Evolutionary conservation across 805 yeast genomes (phyloP), one percentile per base, ranked within the genome.

Genomic region (Sugiyamaella smithiae): DNA sequence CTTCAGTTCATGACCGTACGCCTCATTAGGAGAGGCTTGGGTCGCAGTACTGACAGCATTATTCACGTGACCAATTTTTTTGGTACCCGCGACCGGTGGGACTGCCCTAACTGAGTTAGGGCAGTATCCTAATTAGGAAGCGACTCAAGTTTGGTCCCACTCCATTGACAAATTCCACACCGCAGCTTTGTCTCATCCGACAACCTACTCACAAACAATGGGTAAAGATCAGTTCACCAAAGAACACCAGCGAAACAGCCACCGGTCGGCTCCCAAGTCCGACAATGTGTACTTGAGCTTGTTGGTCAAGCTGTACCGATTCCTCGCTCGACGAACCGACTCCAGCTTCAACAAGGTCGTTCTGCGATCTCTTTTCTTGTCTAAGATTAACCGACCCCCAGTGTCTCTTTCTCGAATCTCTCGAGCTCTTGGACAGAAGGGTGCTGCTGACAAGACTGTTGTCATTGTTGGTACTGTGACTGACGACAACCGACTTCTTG

Each of bases 261-360:
- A 88, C 88, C 89, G 99, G 81, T 78, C 85, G 73, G 97, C 97
- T 77, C 99, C 99, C 80, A 88, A 88, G 83, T 91, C 98, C 64
- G 96, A 93, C 80, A 93, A 93, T 75, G 97, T 90, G 79, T 93
- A 93, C 97, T 82, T 93, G 80, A 86, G 85, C 78, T 78, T 93
- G 73, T 85, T 93, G 78, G 98, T 91, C 76, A 91, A 91, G 85
- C 82, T 93, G 69, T 93, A 90, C 88, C 77, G 97, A 73, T 93
- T 88, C 95, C 84, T 93, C 78, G 96, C 98, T 80, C 97, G 99
- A 81, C 97, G 99, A 81, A 91, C 98, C 69, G 97, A 90, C 75
- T 57, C 75, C 55, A 88, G 96, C 76, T 93, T 93, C 95, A 93
- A 93, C 97, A 88, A 87, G 84, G 88, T 90, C 67, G 75, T 93